phyloP scores from a whole-genome alignment of 306 rosid species.

The Delonix regia region DNA sequence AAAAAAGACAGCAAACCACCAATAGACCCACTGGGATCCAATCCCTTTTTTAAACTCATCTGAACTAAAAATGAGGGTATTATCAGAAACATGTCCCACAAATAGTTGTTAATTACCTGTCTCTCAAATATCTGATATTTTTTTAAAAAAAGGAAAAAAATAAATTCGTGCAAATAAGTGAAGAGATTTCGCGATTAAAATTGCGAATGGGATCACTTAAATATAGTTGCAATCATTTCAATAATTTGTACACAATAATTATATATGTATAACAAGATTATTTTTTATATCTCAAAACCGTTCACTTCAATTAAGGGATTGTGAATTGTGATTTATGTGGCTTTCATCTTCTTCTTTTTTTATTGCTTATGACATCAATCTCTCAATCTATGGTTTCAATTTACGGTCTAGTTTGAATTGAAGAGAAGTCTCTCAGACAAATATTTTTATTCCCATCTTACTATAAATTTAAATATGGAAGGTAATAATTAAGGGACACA shows the following conservation, averaged over 20 bases:
- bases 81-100: neutral
- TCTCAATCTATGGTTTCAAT: too few relatives aligned
- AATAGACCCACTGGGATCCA: conserved; percentile 24
- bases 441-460: too few relatives aligned
- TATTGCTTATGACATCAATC: too few relatives aligned
- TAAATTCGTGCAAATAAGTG: neutral
- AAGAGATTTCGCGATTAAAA: too few relatives aligned
- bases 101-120: neutral
- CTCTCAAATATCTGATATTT: too few relatives aligned
- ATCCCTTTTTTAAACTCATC: neutral
- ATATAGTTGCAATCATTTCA: neutral
- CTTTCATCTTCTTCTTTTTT: too few relatives aligned
- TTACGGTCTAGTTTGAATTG: too few relatives aligned
- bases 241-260: neutral
- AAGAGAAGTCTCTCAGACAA: too few relatives aligned
- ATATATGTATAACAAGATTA: neutral
- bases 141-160: too few relatives aligned
- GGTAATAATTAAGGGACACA: too few relatives aligned
- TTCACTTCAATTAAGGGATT: neutral
- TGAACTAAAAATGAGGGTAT: neutral
- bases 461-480: too few relatives aligned
- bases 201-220: neutral
- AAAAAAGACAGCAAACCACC: neutral
- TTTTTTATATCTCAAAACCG: neutral
- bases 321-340: too few relatives aligned